These are phyloP conservation scores for Zea mays DNA, from an alignment of 176 grass and related monocot species.

Conservation along the genomic window DNA sequence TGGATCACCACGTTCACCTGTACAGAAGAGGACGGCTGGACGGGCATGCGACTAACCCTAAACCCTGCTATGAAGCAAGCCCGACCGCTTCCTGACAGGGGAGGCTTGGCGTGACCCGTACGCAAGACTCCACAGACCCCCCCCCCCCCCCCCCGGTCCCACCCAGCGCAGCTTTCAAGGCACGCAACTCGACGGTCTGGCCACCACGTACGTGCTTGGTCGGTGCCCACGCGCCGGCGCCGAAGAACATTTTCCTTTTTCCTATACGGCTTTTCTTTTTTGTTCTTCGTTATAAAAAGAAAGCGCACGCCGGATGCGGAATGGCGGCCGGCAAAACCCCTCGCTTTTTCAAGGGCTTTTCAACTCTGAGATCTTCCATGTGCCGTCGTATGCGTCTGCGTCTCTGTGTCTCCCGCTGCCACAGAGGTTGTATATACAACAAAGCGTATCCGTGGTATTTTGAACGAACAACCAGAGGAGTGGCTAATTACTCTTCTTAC, in stretches of 20 bases:
- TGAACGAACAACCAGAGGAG: no score
- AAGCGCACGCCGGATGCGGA: background rate
- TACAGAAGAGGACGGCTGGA: background rate
- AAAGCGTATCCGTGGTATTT: background rate
- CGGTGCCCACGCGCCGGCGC: conserved; percentile 16
- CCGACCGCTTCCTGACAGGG: no score
- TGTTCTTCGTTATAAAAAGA: background rate
- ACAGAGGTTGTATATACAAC: no score
- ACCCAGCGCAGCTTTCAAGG: conserved; percentile 16
- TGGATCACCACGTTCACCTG: background rate
- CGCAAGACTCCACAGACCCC: no score
- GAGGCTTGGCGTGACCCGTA: no score
- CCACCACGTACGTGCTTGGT: conserved; percentile 39
- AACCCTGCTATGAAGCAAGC: no score
- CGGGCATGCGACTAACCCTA: background rate
- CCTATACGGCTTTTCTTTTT: background rate
- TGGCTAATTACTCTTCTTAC: no score
- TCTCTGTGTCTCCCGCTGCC: no score
- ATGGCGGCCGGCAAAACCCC: background rate
- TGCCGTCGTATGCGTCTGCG: no score
- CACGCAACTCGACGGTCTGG: conserved; percentile 15
- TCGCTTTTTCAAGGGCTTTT: background rate
- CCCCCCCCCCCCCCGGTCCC: background rate
- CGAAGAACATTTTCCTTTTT: background rate
- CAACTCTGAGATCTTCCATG: background rate